Percentiles rank a stretch among this genome's conserved stretches.
These are phyloP conservation scores for Pneumocystis oryctolagi DNA, from an alignment of 1,139 yeast genomes.

Conservation along the genomic window DNA sequence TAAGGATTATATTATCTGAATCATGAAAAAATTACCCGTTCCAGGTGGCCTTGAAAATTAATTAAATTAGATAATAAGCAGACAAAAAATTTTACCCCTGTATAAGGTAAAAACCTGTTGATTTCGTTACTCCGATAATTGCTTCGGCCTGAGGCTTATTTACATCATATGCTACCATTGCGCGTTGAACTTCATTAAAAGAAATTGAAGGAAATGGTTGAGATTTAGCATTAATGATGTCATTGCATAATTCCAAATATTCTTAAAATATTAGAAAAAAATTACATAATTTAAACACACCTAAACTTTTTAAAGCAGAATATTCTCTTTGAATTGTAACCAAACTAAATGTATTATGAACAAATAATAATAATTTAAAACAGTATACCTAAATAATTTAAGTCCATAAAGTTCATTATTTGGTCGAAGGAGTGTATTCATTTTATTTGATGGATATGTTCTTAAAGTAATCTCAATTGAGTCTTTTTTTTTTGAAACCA, in stretches of 20 bases:
- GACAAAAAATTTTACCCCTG: conserved; percentile 43
- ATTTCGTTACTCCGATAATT: conserved; percentile 52
- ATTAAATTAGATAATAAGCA: background rate
- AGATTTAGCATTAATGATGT: conserved; percentile 55
- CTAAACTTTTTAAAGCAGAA: conserved; percentile 65
- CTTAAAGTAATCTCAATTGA: conserved; percentile 61
- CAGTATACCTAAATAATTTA: conserved; percentile 47
- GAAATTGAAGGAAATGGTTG: conserved; percentile 31
- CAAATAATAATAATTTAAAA: background rate
- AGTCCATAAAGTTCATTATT: conserved; percentile 49
- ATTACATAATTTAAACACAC: background rate
- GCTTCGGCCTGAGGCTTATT: conserved; percentile 87
- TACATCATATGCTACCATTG: conserved; percentile 37
- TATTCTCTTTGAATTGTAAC: conserved; percentile 87
- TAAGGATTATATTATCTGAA: background rate
- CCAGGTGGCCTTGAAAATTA: conserved; percentile 52
- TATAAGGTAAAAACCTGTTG: conserved; percentile 70
- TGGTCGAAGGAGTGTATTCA: conserved; percentile 47
- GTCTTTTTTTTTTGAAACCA: conserved; percentile 45
- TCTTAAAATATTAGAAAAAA: conserved; percentile 15
- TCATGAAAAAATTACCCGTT: conserved; percentile 35
- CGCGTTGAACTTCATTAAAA: conserved; percentile 17
- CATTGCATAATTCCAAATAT: conserved; percentile 56
- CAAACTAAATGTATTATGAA: conserved; percentile 27
- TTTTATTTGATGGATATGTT: conserved; percentile 36